Conservation (phyloP, 352 stramenopile genomes). For the Globisporangium parvum region DNA sequence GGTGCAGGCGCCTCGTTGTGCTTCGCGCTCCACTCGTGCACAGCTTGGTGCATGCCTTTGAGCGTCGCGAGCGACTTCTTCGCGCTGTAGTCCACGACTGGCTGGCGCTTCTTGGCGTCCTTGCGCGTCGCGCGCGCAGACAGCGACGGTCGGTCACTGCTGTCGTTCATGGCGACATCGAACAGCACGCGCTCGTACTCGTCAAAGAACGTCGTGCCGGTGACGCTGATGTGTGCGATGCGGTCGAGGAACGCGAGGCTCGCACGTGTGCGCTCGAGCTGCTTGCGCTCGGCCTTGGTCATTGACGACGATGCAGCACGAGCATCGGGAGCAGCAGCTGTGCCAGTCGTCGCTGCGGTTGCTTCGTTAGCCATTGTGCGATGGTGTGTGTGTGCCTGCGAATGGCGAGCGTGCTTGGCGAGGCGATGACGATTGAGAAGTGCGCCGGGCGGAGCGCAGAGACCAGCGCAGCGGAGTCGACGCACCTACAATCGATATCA, state of each 20-base stretch:
- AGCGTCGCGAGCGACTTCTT: conserved; percentile 4
- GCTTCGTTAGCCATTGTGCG: too few species aligned
- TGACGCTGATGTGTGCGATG: background rate
- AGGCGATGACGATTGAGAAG: too few species aligned
- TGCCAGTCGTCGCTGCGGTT: too few species aligned
- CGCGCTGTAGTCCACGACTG: background rate
- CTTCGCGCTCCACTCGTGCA: conserved; percentile 3
- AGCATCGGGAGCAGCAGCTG: background rate
- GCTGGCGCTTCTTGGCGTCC: conserved; percentile 1
- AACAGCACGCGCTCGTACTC: background rate
- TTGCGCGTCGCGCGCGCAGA: background rate
- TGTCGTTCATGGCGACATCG: background rate
- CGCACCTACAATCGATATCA: too few species aligned
- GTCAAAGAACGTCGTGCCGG: too few species aligned
- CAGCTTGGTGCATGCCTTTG: background rate
- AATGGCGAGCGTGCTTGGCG: too few species aligned
- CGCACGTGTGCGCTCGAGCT: background rate
- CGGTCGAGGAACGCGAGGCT: background rate
- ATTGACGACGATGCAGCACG: background rate
- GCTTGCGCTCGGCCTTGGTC: background rate
- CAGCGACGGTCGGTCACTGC: background rate
- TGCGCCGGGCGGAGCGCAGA: too few species aligned
- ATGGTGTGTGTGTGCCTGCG: too few species aligned
- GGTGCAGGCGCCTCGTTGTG: background rate
- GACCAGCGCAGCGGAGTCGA: too few species aligned